Evolutionary conservation across 2,329 filamentous ascomycete species (phyloP), one percentile per base, ranked within the genome.

Genomic region (Aspergillus fijiensis): DNA sequence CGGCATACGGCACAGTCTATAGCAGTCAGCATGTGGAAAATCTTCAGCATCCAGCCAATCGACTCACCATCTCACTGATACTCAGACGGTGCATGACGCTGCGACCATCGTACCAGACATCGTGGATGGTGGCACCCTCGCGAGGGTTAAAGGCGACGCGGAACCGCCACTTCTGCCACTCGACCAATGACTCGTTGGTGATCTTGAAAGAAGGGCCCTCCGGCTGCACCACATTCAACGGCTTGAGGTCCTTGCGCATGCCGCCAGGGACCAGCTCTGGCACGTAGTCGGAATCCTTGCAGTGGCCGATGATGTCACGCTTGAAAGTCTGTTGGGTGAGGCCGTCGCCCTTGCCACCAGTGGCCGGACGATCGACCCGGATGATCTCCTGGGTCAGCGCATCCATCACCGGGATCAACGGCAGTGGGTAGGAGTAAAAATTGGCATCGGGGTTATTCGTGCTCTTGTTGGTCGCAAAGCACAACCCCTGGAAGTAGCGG

Each of bases 151-250:
- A 82, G 0, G 76, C 79, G 3, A 92, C 81, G 11, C 88, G 80
- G 76, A 92, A 87, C 1, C 83, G 80, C 88, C 88, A 91, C 66
- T 89, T 87, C 71, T 88, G 85, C 86, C 86, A 88, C 58, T 66
- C 83, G 76, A 49, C 79, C 54, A 60, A 78, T 77, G 72, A 74
- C 23, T 74, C 70, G 2, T 74, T 66, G 2, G 71, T 73, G 31
- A 74, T 67, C 0, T 75, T 79, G 74, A 92, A 91, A 1, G 85
- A 89, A 0, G 88, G 82, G 0, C 89, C 89, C 31, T 90, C 85
- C 0, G 86, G 86, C 63, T 94, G 90, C 1, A 85, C 81, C 50
- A 94, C 86, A 65, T 91, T 85, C 69, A 92, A 83, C 5, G 89
- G 89, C 74, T 90, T 91, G 29, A 87, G 69, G 58, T 84, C 84